Conservation (phyloP, 2,329 filamentous ascomycete genomes). For the Rhexocercosporidium sp. region DNA sequence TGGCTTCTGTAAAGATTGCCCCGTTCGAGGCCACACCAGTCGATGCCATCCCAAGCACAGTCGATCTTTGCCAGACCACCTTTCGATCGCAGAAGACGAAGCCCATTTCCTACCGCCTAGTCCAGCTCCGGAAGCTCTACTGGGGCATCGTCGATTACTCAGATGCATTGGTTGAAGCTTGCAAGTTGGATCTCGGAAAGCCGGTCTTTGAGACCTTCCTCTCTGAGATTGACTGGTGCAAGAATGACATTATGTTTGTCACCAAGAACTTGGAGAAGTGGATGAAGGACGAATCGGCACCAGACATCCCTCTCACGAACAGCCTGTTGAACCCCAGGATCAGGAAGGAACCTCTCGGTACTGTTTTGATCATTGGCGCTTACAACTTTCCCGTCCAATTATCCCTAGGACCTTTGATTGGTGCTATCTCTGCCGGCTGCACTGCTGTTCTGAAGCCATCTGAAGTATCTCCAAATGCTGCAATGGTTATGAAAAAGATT, state of each 20-base stretch:
- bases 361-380: slow-evolving; percentile 83
- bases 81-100: slow-evolving; percentile 84
- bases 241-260: slow-evolving; percentile 81
- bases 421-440: slow-evolving; percentile 91
- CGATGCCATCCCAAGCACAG: slow-evolving; percentile 67
- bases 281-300: slow-evolving; percentile 78
- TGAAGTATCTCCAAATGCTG: slow-evolving; percentile 77
- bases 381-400: slow-evolving; percentile 95
- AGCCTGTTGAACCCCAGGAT: slow-evolving; percentile 74
- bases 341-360: slow-evolving; percentile 85
- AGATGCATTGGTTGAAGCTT: slow-evolving; percentile 73
- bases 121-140: slow-evolving; percentile 92
- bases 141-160: slow-evolving; percentile 87
- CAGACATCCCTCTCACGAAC: slow-evolving; percentile 72
- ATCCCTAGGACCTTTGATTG: slow-evolving; percentile 77
- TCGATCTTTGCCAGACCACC: slow-evolving; percentile 66
- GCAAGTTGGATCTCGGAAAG: slow-evolving; percentile 80
- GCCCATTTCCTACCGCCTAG: slow-evolving; percentile 78
- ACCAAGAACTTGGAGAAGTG: slow-evolving; percentile 80
- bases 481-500: slow-evolving; percentile 80
- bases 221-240: slow-evolving; percentile 77
- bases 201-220: slow-evolving; percentile 74
- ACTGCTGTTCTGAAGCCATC: slow-evolving; percentile 91
- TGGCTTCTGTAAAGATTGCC: slow-evolving; percentile 32
- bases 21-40: slow-evolving; percentile 66